A percentile compares a stretch with the other conserved stretches of the same genome.
phyloP scores from a whole-genome alignment of 768 basidiomycete species.

The Lactarius quietus region DNA sequence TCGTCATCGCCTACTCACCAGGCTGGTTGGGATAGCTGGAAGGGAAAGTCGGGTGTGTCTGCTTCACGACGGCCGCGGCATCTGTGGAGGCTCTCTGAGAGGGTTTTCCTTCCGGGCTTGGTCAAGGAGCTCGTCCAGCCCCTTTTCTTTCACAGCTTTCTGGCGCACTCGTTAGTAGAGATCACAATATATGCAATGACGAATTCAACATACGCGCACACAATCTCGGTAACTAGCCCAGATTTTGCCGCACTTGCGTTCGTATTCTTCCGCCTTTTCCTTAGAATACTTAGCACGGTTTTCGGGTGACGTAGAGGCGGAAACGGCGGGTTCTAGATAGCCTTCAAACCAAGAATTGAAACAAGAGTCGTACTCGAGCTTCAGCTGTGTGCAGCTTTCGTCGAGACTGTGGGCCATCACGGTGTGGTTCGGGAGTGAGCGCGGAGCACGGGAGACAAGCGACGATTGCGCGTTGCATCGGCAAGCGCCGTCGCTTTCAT shows the following conservation, averaged over 20 bases:
- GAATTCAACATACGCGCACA: constrained; percentile 60
- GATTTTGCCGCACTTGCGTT: constrained; percentile 75
- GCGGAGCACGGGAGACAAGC: neutral
- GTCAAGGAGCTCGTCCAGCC: constrained; percentile 68
- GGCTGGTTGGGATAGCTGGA: neutral
- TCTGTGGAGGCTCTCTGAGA: constrained; percentile 54
- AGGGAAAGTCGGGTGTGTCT: neutral
- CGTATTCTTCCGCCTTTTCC: constrained; percentile 84
- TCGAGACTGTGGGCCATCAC: constrained; percentile 78
- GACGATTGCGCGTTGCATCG: neutral
- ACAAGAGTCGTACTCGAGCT: constrained; percentile 87
- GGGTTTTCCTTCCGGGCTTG: constrained; percentile 52
- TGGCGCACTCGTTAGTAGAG: constrained; percentile 31
- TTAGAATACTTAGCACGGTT: constrained; percentile 61
- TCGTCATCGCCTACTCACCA: neutral
- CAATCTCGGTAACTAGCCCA: constrained; percentile 82
- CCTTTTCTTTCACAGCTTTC: constrained; percentile 79
- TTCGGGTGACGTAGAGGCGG: constrained; percentile 36
- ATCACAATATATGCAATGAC: neutral
- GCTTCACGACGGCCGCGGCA: constrained; percentile 29
- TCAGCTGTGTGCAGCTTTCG: constrained; percentile 83
- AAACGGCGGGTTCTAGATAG: constrained; percentile 80
- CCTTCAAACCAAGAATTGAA: constrained; percentile 99
- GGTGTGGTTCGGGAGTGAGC: neutral
- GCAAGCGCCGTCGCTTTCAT: neutral